Conservation (phyloP, 306 rosid species). For the Ormosia semicastrata region DNA sequence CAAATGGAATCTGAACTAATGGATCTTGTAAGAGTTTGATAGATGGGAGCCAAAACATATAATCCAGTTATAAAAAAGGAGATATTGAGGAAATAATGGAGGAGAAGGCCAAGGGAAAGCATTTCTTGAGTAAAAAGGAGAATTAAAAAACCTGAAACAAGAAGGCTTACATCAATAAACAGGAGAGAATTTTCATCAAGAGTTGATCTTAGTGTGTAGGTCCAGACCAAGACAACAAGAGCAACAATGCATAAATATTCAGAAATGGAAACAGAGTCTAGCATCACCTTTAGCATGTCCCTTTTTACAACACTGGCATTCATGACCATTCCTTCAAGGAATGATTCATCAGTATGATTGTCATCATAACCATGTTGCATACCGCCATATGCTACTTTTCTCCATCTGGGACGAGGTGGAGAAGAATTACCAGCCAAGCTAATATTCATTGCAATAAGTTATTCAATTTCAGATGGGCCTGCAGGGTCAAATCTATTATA, state of each 20-base stretch:
- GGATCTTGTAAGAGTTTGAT: constrained; percentile 87
- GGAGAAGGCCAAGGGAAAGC: constrained; percentile 67
- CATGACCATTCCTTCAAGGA: constrained; percentile 90
- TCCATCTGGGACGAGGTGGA: constrained; percentile 56
- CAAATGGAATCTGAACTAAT: constrained; percentile 91
- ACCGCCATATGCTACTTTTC: constrained; percentile 94
- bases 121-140: constrained; percentile 80
- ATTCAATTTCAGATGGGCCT: constrained; percentile 17
- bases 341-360: constrained; percentile 78
- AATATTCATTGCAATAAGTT: constrained; percentile 38
- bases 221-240: constrained; percentile 87
- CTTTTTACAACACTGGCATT: constrained; percentile 87
- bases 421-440: constrained; percentile 29
- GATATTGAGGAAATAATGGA: constrained; percentile 68
- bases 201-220: constrained; percentile 63
- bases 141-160: constrained; percentile 66
- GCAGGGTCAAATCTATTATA: background rate
- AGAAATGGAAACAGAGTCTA: constrained; percentile 80
- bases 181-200: constrained; percentile 74
- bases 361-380: constrained; percentile 94
- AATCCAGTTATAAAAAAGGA: constrained; percentile 71
- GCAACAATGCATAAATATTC: constrained; percentile 85
- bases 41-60: constrained; percentile 85
- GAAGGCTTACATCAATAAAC: constrained; percentile 68
- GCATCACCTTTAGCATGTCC: constrained; percentile 83